phyloP scores from a whole-genome alignment of 345 rosid species.

The Eucalyptus tenuipes region DNA sequence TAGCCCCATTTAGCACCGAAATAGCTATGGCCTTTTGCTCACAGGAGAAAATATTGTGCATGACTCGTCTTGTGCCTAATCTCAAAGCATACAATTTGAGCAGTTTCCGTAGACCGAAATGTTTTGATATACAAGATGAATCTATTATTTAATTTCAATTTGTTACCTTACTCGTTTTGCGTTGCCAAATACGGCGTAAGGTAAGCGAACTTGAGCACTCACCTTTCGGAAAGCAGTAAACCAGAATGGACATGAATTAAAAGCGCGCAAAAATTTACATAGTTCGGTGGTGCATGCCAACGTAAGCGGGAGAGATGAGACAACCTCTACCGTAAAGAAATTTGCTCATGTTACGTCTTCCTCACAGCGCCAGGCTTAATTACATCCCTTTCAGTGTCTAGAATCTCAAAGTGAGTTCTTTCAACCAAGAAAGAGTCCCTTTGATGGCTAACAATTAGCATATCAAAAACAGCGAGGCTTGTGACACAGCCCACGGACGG shows the following conservation, averaged over 20 bases:
- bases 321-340: background rate
- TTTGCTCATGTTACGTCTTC: background rate
- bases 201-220: background rate
- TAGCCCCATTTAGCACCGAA: background rate
- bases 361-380: background rate
- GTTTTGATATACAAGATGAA: too few species aligned
- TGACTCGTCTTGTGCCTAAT: background rate
- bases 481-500: too few species aligned
- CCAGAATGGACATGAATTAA: background rate
- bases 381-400: background rate
- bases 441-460: background rate
- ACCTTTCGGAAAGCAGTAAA: background rate
- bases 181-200: background rate
- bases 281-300: background rate
- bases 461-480: background rate
- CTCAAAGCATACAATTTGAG: background rate
- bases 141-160: too few species aligned
- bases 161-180: background rate
- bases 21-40: background rate
- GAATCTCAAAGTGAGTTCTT: background rate
- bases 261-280: background rate
- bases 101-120: rapidly evolving
- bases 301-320: background rate
- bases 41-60: too few species aligned
- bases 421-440: background rate